Evolutionary conservation across 305 asterid genomes (phyloP), one percentile per base, ranked within the genome.

Genomic region (Solanum hybrid): DNA sequence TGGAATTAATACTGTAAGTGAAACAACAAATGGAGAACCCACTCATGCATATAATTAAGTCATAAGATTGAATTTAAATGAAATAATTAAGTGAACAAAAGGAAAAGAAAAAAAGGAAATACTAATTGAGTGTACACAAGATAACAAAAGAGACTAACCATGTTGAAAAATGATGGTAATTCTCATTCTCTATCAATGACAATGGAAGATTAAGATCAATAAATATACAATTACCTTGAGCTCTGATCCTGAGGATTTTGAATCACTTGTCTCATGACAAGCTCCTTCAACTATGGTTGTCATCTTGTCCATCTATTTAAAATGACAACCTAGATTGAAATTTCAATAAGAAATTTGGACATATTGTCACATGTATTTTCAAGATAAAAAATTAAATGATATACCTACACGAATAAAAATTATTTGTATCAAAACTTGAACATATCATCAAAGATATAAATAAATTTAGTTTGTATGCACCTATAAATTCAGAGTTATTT

Each of bases 131-230:
- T 29, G 11, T 31, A 75, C n/a, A 31, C 3, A 14, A 14, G 13
- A 31, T 29, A 60, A 37, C 22, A 27, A 86, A 75, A n/a, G 88
- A 89, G 38, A 22, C 93, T 91, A 88, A 94, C 99, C 98, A 97
- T 27, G 95, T 94, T 4, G 95, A 92, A 86, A 97, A 97, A 82
- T 95, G 96, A 32, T 91, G 91, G 27, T 93, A 93, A 14, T 10
- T 94, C 64, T 27, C 17, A 26, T 89, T 13, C 91, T 91, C 93
- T 60, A 85, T 89, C 86, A 75, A 92, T 87, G 92, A 92, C 87
- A 29, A 87, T 9, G 90, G 85, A 88, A 91, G 26, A 77, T 91
- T 85, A 72, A 96, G 93, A 37, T 92, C 95, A 78, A 95, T 92
- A 10, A 89, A 92, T 45, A 95, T 84, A 88, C 92, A 77, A 94